Conservation (phyloP, 2,329 filamentous ascomycete genomes). For the Huntiella abstrusa region DNA sequence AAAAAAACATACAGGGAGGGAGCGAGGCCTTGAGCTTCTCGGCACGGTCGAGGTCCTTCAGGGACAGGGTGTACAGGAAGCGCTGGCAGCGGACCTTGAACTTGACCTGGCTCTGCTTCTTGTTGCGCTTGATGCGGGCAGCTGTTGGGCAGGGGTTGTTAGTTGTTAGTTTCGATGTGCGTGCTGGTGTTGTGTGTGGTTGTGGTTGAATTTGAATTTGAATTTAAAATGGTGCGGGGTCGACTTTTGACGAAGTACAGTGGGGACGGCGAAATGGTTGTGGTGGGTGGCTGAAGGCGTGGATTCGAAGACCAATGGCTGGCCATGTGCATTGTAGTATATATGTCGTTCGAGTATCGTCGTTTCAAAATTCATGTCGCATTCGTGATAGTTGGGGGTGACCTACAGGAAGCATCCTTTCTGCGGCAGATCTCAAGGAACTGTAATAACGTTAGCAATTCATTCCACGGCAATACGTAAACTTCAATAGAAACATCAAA, state of each 20-base stretch:
- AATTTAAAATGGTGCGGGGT: too few relatives aligned
- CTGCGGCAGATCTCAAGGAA: conserved; percentile 99
- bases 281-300: neutral
- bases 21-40: conserved; percentile 99
- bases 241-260: neutral
- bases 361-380: neutral
- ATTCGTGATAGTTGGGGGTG: neutral
- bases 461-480: neutral
- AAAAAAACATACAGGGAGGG: conserved; percentile 55
- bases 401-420: conserved; percentile 96
- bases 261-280: neutral
- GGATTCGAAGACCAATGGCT: too few relatives aligned
- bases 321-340: too few relatives aligned
- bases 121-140: conserved; percentile 92
- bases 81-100: conserved; percentile 99
- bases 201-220: too few relatives aligned
- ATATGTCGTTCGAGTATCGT: too few relatives aligned
- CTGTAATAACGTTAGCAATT: conserved; percentile 23
- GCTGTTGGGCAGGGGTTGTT: conserved; percentile 27
- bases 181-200: neutral
- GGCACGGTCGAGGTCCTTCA: conserved; percentile 98
- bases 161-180: neutral
- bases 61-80: conserved; percentile 92
- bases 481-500: too few relatives aligned
- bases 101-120: conserved; percentile 82